Percentiles rank a stretch among this genome's conserved stretches.
phyloP scores from a whole-genome alignment of 2,329 filamentous ascomycete genomes.

The Venturiaceae sp. region DNA sequence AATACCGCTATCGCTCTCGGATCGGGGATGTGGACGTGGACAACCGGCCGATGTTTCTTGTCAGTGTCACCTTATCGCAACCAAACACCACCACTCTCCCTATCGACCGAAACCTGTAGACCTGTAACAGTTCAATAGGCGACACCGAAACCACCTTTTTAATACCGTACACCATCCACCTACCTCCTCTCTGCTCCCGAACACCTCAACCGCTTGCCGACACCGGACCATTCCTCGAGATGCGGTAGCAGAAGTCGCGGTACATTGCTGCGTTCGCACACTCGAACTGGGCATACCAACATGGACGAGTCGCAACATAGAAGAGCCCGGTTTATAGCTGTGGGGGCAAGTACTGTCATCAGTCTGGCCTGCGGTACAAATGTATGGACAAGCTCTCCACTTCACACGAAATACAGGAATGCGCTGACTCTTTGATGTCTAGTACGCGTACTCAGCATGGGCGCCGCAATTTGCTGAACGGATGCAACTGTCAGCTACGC shows the following conservation, averaged over 20 bases:
- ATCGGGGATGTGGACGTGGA: no score
- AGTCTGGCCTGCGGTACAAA: conserved; percentile 89
- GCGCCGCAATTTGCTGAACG: conserved; percentile 87
- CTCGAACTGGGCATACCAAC: not conserved
- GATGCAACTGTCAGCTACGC: conserved; percentile 78
- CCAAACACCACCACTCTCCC: not conserved
- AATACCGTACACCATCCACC: not conserved
- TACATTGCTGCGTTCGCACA: not conserved
- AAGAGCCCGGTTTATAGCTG: conserved; percentile 67
- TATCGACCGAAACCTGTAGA: not conserved
- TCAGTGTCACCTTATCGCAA: not conserved
- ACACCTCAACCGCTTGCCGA: not conserved
- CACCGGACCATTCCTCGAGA: not conserved
- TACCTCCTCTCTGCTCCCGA: not conserved
- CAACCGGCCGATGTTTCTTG: no score
- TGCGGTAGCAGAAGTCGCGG: not conserved
- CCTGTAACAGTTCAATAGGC: no score
- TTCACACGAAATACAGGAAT: conserved; percentile 10
- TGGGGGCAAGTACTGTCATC: conserved; percentile 74
- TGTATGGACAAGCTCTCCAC: conserved; percentile 38
- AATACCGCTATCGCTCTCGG: not conserved
- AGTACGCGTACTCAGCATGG: conserved; percentile 99
- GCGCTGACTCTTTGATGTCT: conserved; percentile 12
- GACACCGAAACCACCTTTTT: not conserved
- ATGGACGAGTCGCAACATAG: conserved; percentile 43